These are phyloP conservation scores for Apiotrichum brassicae DNA, from an alignment of 1,284 basidiomycete species.

Conservation along the genomic window DNA sequence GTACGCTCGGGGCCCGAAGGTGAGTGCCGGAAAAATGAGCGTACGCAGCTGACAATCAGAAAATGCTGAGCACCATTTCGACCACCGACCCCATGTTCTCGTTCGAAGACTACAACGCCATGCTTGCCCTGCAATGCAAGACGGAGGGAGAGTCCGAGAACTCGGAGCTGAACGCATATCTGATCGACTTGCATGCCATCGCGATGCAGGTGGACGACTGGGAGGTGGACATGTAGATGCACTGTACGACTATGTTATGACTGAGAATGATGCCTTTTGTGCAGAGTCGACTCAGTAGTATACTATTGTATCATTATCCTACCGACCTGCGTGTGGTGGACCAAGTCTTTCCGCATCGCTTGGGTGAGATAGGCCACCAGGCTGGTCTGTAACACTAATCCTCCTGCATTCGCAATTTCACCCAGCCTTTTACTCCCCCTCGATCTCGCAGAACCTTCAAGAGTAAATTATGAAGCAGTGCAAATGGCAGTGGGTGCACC, in stretches of 20 bases:
- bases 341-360: too few species aligned
- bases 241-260: not conserved
- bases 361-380: too few species aligned
- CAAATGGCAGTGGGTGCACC: too few species aligned
- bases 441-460: too few species aligned
- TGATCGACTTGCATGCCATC: conserved; percentile 46
- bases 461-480: too few species aligned
- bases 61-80: conserved; percentile 65
- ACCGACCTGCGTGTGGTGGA: too few species aligned
- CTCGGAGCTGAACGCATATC: conserved; percentile 41
- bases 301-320: too few species aligned
- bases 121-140: conserved; percentile 80
- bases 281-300: too few species aligned
- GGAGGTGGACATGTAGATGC: conserved; percentile 5
- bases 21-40: too few species aligned
- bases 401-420: too few species aligned
- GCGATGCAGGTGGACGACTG: conserved; percentile 29
- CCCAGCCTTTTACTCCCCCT: too few species aligned
- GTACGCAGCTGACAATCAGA: not conserved
- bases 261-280: conserved; percentile 16
- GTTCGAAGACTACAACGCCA: conserved; percentile 85
- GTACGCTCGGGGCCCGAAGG: conserved; percentile 64
- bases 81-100: conserved; percentile 57
- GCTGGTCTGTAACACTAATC: too few species aligned
- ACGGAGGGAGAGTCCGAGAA: conserved; percentile 52